Evolutionary conservation across 116 monocot species (phyloP).

Genomic region (Papilionanthe hybrid): DNA sequence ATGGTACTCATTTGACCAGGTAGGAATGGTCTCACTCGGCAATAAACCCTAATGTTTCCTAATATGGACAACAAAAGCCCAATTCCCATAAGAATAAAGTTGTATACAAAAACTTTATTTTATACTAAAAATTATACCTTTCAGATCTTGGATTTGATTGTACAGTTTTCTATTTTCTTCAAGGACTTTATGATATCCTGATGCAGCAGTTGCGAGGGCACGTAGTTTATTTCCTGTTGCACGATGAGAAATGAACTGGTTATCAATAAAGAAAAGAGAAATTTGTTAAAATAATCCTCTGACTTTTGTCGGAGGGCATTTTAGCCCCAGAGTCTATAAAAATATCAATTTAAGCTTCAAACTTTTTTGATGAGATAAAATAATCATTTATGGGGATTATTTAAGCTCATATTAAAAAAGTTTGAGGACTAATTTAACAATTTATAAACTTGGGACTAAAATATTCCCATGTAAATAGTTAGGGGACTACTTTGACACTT

Average conservation of each 20-base stretch:
- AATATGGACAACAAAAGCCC: slow-evolving; percentile 1
- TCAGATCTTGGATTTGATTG: slow-evolving; percentile 93
- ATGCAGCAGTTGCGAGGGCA: slow-evolving; percentile 65
- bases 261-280: not conserved
- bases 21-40: slow-evolving; percentile 85
- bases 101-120: not conserved
- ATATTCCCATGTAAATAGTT: too few species aligned
- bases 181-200: slow-evolving; percentile 81
- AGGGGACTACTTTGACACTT: too few species aligned
- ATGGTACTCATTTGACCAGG: slow-evolving; percentile 52
- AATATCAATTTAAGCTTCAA: too few species aligned
- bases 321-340: too few species aligned
- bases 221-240: slow-evolving; percentile 56
- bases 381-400: too few species aligned
- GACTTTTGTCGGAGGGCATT: too few species aligned
- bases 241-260: not conserved
- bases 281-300: too few species aligned
- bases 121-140: slow-evolving; percentile 37
- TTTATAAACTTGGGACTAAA: too few species aligned
- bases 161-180: slow-evolving; percentile 88
- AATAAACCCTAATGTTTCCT: slow-evolving; percentile 98
- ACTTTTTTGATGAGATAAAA: too few species aligned
- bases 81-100: not conserved
- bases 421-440: too few species aligned
- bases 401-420: too few species aligned